Base-by-base conservation (phyloP, 768 basidiomycete genomes). In the Pisolithus microcarpus region DNA sequence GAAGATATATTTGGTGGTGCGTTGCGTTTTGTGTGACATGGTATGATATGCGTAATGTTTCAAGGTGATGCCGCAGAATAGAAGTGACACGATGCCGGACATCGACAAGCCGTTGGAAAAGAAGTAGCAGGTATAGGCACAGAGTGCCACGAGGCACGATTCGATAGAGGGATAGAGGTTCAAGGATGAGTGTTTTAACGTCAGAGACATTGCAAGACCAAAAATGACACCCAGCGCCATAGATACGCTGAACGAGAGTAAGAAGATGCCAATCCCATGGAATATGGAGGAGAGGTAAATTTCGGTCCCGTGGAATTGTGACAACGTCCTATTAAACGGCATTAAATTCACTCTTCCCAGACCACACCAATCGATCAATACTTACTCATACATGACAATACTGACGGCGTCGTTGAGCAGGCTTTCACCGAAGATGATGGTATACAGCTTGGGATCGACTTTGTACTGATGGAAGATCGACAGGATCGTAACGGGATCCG, bases 21-120 rank as follows among this genome's bases (percentile, higher is more conserved):
- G 81, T 64, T 98, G 96, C 0, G 96, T 97, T 48, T 90, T 81
- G 24, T 81, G 82, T 9, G 92, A 95, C 96, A 99, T 99, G 47
- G 93, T 98, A 72, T 97, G 96, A 65, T 96, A 98, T n/a, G 95
- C 96, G 63, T 99, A 98, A 65, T 99, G 96, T 70, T 99, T 99
- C 59, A 99, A 79, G 4, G 96, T 99, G 65, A 99, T 96, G 53
- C 96, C 95, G 65, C 95, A 98, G 75, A 99, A 97, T 42, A 98
- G 83, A 38, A 98, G 80, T 4, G 94, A 96, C 40, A 98, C 94
- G 68, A 98, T 97, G 46, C 96, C 95, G 65, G 84, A 87, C 89
- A 96, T 92, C 42, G 83, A 82, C 37, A 94, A 68, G 5, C 92
- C 94, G 56, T 91, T 99, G n/a, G 91, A 94, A 75, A 99, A 93